Evolutionary conservation across 2,329 filamentous ascomycete genomes (phyloP).

Genomic region (Neoscytalidium dimidiatum): DNA sequence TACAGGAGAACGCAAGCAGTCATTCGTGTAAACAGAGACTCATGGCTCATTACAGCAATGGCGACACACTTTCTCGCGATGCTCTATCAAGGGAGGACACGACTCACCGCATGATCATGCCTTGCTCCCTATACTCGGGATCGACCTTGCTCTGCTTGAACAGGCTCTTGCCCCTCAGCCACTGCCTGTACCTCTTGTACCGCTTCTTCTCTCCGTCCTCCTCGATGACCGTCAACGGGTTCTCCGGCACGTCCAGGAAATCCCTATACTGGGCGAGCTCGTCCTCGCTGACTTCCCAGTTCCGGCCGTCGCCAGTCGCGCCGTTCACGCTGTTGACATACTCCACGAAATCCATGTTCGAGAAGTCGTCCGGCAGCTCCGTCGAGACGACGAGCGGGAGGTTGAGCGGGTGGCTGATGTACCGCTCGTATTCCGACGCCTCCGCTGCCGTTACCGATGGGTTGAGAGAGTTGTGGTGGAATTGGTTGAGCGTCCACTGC

Average conservation of each 20-base stretch:
- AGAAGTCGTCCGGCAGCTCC: slow-evolving; percentile 59
- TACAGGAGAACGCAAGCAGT: too few species aligned
- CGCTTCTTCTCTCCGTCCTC: slow-evolving; percentile 89
- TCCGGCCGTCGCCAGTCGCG: slow-evolving; percentile 51
- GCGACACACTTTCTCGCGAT: too few species aligned
- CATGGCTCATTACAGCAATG: too few species aligned
- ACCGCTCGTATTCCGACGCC: slow-evolving; percentile 82
- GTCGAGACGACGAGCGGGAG: slow-evolving; percentile 79
- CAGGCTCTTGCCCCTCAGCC: slow-evolving; percentile 90
- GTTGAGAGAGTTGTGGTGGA: slow-evolving; percentile 82
- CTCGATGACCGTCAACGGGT: slow-evolving; percentile 82
- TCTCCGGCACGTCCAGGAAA: slow-evolving; percentile 74
- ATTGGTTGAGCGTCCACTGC: slow-evolving; percentile 85
- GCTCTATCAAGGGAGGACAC: neutral
- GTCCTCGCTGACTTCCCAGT: slow-evolving; percentile 59
- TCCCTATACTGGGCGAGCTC: slow-evolving; percentile 74
- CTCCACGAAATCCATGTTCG: slow-evolving; percentile 71
- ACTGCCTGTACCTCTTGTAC: slow-evolving; percentile 95
- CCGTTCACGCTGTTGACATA: slow-evolving; percentile 73
- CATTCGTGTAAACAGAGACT: too few species aligned
- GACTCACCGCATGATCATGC: neutral
- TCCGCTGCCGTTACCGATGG: slow-evolving; percentile 77
- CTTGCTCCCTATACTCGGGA: slow-evolving; percentile 43
- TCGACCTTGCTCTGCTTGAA: slow-evolving; percentile 78
- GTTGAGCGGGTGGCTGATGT: slow-evolving; percentile 85